Percentiles rank a stretch among this genome's conserved stretches.
Evolutionary conservation across 306 rosid genomes (phyloP).

Genomic region (Boehmeria nivea): DNA sequence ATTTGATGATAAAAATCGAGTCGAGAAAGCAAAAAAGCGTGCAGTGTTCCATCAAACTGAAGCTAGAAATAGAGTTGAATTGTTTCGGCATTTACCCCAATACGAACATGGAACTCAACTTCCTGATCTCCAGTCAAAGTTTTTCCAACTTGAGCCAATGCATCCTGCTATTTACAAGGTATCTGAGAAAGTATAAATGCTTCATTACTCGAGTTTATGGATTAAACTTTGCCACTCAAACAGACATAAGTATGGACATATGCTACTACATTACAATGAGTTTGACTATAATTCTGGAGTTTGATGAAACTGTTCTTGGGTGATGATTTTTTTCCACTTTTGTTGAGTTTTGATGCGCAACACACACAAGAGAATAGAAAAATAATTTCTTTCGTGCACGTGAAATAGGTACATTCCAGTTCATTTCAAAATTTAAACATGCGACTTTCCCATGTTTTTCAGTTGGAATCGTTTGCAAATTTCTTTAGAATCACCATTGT

Average conservation of each 20-base stretch:
- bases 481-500: no score
- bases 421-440: neutral
- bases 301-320: neutral
- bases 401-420: no score
- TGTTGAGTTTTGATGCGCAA: no score
- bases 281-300: neutral
- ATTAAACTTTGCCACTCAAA: no score
- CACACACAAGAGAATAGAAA: no score
- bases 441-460: neutral
- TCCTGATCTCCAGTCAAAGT: slow-evolving; percentile 61
- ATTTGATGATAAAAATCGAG: slow-evolving; percentile 65
- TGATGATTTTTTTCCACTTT: neutral
- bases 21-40: slow-evolving; percentile 72
- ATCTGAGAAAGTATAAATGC: neutral
- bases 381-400: no score
- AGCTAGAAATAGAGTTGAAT: slow-evolving; percentile 74
- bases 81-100: slow-evolving; percentile 88
- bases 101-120: slow-evolving; percentile 68
- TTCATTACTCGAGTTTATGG: no score
- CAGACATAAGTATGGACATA: no score
- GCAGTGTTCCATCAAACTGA: slow-evolving; percentile 71
- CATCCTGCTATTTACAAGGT: slow-evolving; percentile 91
- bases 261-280: no score
- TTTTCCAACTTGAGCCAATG: slow-evolving; percentile 65
- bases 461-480: neutral